phyloP scores from a whole-genome alignment of 345 rosid genomes.

The Zanthoxylum bungeanum region DNA sequence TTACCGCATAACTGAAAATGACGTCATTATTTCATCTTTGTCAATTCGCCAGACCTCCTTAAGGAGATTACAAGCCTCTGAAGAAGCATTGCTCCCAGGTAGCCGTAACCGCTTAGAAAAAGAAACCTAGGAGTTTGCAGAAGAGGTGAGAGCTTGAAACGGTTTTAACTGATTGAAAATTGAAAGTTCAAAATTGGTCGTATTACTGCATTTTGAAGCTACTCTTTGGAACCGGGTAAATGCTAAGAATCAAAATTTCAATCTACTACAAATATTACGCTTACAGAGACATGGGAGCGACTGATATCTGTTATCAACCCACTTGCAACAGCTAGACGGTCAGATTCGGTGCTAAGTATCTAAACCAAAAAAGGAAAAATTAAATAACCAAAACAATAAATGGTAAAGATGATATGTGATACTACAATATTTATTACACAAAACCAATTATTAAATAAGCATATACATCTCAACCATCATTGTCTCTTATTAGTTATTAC shows the following conservation, averaged over 20 bases:
- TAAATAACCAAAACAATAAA: neutral
- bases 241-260: slow-evolving; percentile 5
- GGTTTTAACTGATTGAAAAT: slow-evolving; percentile 14
- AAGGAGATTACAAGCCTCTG: slow-evolving; percentile 45
- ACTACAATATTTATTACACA: neutral
- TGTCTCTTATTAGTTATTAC: neutral
- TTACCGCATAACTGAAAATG: slow-evolving; percentile 90
- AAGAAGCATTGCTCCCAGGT: slow-evolving; percentile 55
- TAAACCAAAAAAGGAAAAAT: slow-evolving; percentile 24
- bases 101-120: slow-evolving; percentile 75
- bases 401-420: neutral
- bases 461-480: neutral
- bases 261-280: slow-evolving; percentile 19
- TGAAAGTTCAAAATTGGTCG: slow-evolving; percentile 10
- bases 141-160: slow-evolving; percentile 16
- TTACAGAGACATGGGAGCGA: slow-evolving; percentile 73
- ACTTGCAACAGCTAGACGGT: slow-evolving; percentile 58
- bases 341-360: slow-evolving; percentile 70
- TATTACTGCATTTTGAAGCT: neutral
- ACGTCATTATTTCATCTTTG: slow-evolving; percentile 78
- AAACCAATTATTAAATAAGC: neutral
- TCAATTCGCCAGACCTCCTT: slow-evolving; percentile 72
- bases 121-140: slow-evolving; percentile 56
- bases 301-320: slow-evolving; percentile 73
- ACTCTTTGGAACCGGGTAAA: neutral